These are phyloP conservation scores for Blumeriella jaapii DNA, from an alignment of 2,329 filamentous ascomycete genomes.

Conservation along the genomic window DNA sequence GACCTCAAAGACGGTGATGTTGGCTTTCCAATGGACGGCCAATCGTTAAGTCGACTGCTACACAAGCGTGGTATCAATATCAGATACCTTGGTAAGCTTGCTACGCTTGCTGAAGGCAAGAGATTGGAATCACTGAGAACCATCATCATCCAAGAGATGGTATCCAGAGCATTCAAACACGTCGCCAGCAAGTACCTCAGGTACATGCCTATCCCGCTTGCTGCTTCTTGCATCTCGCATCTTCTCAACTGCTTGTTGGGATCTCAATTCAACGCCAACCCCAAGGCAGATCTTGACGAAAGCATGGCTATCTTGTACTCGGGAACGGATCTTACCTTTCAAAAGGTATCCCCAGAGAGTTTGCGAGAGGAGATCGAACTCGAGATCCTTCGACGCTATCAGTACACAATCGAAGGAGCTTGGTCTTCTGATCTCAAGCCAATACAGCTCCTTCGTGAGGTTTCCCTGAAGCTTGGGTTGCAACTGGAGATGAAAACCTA, in stretches of 20 bases:
- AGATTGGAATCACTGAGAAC: constrained; percentile 67
- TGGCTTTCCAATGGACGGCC: constrained; percentile 97
- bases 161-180: constrained; percentile 94
- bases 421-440: constrained; percentile 61
- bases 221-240: constrained; percentile 71
- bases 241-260: constrained; percentile 91
- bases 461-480: constrained; percentile 78
- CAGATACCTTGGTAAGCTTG: constrained; percentile 82
- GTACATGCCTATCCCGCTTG: constrained; percentile 66
- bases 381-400: constrained; percentile 64
- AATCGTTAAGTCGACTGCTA: constrained; percentile 74
- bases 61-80: constrained; percentile 98
- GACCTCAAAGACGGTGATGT: constrained; percentile 88
- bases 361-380: constrained; percentile 58
- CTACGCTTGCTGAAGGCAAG: constrained; percentile 55
- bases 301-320: constrained; percentile 65
- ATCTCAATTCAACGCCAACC: constrained; percentile 61
- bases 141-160: constrained; percentile 82
- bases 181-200: constrained; percentile 68
- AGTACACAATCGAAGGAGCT: constrained; percentile 56
- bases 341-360: constrained; percentile 62
- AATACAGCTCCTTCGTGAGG: constrained; percentile 78
- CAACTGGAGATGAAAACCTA: constrained; percentile 76
- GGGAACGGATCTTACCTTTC: constrained; percentile 72
- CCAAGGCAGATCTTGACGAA: constrained; percentile 65